Conservation (phyloP, 495 filamentous ascomycete genomes). For the Staphylotrichum longicolle region DNA sequence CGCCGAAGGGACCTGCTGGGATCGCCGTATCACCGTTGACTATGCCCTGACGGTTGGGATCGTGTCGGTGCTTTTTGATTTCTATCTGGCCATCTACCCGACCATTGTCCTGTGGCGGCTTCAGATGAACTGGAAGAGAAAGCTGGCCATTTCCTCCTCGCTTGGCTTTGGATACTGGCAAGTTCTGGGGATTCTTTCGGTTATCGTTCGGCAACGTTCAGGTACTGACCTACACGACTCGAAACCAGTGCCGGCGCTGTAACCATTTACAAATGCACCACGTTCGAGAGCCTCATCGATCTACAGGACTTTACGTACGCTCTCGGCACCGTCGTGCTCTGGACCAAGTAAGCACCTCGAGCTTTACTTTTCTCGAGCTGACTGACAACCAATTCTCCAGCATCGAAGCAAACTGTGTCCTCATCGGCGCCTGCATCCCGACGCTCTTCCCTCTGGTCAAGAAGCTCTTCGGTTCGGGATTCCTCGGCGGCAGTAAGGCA, state of each 20-base stretch:
- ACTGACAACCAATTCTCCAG: slow-evolving; percentile 2
- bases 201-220: too few relatives aligned
- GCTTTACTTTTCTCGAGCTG: background rate
- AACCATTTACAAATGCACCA: slow-evolving; percentile 28
- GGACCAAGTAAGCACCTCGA: slow-evolving; percentile 28
- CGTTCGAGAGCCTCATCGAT: slow-evolving; percentile 15
- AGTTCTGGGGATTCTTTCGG: background rate
- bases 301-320: slow-evolving; percentile 27
- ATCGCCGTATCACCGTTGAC: slow-evolving; percentile 24
- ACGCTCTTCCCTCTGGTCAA: slow-evolving; percentile 26
- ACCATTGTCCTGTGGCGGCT: slow-evolving; percentile 21
- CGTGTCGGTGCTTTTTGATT: slow-evolving; percentile 28
- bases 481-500: slow-evolving; percentile 17
- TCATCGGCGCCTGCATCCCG: slow-evolving; percentile 31
- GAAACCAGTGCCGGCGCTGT: slow-evolving; percentile 21
- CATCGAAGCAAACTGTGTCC: slow-evolving; percentile 29
- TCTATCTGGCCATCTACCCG: slow-evolving; percentile 31
- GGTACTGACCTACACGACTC: too few relatives aligned
- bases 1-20: slow-evolving; percentile 21
- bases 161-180: slow-evolving; percentile 32
- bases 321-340: slow-evolving; percentile 26
- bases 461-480: slow-evolving; percentile 21
- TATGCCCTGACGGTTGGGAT: slow-evolving; percentile 24
- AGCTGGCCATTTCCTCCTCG: slow-evolving; percentile 26
- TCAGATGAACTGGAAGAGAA: slow-evolving; percentile 28